Evolutionary conservation across 148 eudicot species (phyloP), one percentile per base, ranked within the genome.

Genomic region (Linanthus parryae): DNA sequence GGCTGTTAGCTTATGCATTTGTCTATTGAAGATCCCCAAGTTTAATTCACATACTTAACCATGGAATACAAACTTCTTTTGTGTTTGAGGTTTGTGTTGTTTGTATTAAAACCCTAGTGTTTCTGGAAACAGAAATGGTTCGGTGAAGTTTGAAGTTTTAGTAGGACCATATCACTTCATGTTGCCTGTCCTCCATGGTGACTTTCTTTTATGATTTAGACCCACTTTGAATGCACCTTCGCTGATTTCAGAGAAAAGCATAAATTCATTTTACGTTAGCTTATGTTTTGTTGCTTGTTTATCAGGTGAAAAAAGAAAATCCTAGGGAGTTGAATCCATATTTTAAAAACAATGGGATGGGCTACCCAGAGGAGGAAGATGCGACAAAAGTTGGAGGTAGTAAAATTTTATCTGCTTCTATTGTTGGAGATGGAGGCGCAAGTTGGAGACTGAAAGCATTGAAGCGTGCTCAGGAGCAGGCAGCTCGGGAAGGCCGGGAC

Each of bases 391-490:
- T 68, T 20, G 61, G 38, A 3, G 48, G 65, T 19, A 68, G 64
- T 50, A 69, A 65, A 22, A 79, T 75, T 55, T 35, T 74, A 57
- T 77, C 94, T 28, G 66, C 78, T 58, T 66, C 96, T 57, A 46
- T 87, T 44, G 75, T 92, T 49, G 99, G 99, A 24, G 99, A 92
- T 72, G 99, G 96, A 66, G 99, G 99, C 48, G 96, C 96, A 47
- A 92, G 99, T 60, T 92, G 96, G 99, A 87, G 99, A 72, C 57
- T 87, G 56, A 92, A 92, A 71, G 96, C 99, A 29, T 65, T 92
- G 76, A 92, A 84, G 64, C 89, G 96, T 56, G 76, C 96, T 21
- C 69, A 87, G 54, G 99, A 92, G 61, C 96, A 92, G 66, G 94
- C 99, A 35, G 77, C 72, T 62, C 94, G 96, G 16, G 96, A 92